Percentiles rank a stretch among this genome's conserved stretches.
phyloP scores from a whole-genome alignment of 2,329 filamentous ascomycete genomes.

The Trichoderma pleuroti region DNA sequence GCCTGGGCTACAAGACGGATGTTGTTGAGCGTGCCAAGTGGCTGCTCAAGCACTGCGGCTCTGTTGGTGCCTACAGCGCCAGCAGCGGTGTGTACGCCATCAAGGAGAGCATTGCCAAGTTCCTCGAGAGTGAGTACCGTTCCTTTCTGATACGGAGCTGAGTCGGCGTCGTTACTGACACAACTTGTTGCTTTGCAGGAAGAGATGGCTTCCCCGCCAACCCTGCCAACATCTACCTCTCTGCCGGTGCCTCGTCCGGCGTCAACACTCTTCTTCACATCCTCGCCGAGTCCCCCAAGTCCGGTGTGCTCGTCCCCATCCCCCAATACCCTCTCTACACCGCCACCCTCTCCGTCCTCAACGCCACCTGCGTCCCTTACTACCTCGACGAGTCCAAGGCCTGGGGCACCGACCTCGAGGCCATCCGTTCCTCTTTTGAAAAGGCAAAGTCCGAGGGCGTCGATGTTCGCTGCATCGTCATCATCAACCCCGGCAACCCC shows the following conservation, averaged over 20 bases:
- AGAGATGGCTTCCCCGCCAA: conserved; percentile 86
- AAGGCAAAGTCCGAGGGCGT: conserved; percentile 73
- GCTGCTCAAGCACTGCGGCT: conserved; percentile 79
- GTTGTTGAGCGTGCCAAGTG: conserved; percentile 79
- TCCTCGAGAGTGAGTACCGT: conserved; percentile 72
- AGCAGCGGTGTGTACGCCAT: conserved; percentile 85
- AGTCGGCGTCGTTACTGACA: neutral
- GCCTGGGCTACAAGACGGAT: conserved; percentile 84
- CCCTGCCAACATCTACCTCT: conserved; percentile 81
- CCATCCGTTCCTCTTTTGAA: conserved; percentile 69
- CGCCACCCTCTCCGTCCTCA: conserved; percentile 79
- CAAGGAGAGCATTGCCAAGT: conserved; percentile 83
- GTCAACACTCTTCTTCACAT: conserved; percentile 91
- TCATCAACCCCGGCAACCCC: conserved; percentile 98
- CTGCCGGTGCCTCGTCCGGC: conserved; percentile 85
- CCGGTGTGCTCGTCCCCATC: conserved; percentile 88
- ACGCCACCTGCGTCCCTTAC: conserved; percentile 88
- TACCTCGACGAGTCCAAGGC: conserved; percentile 80
- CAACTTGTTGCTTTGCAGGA: conserved; percentile 39
- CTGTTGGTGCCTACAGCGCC: conserved; percentile 94
- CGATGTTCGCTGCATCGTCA: conserved; percentile 87
- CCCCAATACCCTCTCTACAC: conserved; percentile 98
- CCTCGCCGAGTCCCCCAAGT: conserved; percentile 73
- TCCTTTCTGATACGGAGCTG: neutral
- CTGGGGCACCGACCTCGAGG: conserved; percentile 85